Percentiles rank a stretch among this genome's conserved stretches.
Conservation (phyloP, 257 asterid species). For the Cinchona pubescens region DNA sequence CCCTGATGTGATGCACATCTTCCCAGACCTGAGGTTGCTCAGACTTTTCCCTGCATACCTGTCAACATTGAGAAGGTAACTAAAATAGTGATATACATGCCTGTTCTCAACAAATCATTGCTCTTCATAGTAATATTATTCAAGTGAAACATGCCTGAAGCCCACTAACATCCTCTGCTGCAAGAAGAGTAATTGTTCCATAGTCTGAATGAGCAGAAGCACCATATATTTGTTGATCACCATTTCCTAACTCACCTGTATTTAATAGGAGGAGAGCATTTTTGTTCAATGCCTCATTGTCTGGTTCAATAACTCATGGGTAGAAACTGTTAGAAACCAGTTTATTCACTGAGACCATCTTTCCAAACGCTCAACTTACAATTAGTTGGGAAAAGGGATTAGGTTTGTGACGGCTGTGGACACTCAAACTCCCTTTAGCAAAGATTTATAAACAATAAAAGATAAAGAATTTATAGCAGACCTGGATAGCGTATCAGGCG, state of each 20-base stretch:
- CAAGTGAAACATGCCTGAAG: constrained; percentile 43
- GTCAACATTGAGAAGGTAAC: constrained; percentile 16
- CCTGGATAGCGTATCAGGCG: constrained; percentile 64
- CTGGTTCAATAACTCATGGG: background rate
- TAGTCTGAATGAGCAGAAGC: constrained; percentile 74
- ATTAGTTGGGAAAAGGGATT: background rate
- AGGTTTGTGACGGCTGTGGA: background rate
- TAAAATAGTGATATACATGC: background rate
- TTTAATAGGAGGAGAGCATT: constrained; percentile 2
- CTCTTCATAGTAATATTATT: background rate
- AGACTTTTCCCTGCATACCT: constrained; percentile 58
- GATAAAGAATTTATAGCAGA: constrained; percentile 1
- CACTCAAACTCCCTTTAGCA: background rate
- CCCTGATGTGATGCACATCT: constrained; percentile 43
- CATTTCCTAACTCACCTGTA: constrained; percentile 33
- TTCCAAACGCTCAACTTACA: background rate
- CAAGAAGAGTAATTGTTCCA: constrained; percentile 64
- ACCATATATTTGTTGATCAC: constrained; percentile 41
- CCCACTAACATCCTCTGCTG: constrained; percentile 50
- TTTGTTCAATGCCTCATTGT: background rate
- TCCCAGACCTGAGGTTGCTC: constrained; percentile 54
- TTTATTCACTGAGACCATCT: background rate
- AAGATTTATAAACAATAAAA: background rate
- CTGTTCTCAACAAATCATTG: background rate
- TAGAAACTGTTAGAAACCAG: background rate